These are phyloP conservation scores for Ogataea paradorogensis DNA, from an alignment of 805 yeast species.

Conservation along the genomic window DNA sequence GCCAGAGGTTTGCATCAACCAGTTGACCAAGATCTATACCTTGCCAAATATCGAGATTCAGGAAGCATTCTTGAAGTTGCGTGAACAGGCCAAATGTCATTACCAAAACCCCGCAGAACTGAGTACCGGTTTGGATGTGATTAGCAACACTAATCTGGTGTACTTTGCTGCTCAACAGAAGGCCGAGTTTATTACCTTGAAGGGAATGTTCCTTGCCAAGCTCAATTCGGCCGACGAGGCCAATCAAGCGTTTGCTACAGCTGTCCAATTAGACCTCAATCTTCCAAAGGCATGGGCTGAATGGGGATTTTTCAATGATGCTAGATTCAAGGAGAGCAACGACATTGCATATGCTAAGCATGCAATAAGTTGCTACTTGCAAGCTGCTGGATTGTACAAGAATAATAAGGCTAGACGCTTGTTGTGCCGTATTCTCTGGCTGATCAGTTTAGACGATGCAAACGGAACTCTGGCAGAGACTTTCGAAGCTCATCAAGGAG, in stretches of 20 bases:
- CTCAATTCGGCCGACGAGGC: conserved; percentile 91
- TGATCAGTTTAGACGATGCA: conserved; percentile 85
- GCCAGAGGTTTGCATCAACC: conserved; percentile 95
- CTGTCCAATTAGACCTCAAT: conserved; percentile 92
- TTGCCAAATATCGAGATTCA: conserved; percentile 97
- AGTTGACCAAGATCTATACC: conserved; percentile 88
- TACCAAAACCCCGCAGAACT: conserved; percentile 88
- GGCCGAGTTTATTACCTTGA: conserved; percentile 95
- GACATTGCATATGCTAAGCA: conserved; percentile 85
- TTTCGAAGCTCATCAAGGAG: conserved; percentile 89
- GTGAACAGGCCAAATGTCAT: conserved; percentile 98
- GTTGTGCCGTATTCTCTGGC: conserved; percentile 88
- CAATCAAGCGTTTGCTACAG: conserved; percentile 95
- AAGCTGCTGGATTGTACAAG: conserved; percentile 96
- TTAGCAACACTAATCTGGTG: conserved; percentile 91
- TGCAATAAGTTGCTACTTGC: conserved; percentile 92
- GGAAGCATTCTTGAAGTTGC: conserved; percentile 90
- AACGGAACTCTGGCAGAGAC: conserved; percentile 79
- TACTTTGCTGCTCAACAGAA: conserved; percentile 97
- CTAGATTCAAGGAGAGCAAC: conserved; percentile 73
- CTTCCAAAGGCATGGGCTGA: conserved; percentile 99
- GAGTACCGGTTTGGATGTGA: conserved; percentile 94
- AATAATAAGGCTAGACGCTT: conserved; percentile 86
- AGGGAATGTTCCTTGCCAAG: conserved; percentile 96
- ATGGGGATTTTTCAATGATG: conserved; percentile 96